A percentile compares a stretch with the other conserved stretches of the same genome.
phyloP scores from a whole-genome alignment of 2,329 filamentous ascomycete genomes.

The Colletotrichum spinosum region DNA sequence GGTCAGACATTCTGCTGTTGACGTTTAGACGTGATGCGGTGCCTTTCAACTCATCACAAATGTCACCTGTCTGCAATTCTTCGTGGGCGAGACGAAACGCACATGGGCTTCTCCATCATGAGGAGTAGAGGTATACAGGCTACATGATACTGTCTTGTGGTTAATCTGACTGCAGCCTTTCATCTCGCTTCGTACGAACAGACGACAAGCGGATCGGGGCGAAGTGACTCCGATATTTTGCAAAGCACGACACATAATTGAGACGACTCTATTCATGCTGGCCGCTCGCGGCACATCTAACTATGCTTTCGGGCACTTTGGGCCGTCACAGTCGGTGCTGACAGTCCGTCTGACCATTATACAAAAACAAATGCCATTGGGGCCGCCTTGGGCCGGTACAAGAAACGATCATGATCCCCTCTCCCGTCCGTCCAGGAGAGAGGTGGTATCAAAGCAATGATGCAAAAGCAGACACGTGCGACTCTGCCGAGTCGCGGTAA shows the following conservation, averaged over 20 bases:
- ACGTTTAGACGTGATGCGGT: too few relatives aligned
- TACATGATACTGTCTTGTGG: too few relatives aligned
- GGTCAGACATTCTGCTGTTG: too few relatives aligned
- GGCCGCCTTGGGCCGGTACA: conserved; percentile 7
- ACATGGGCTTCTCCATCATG: too few relatives aligned
- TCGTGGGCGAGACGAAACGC: too few relatives aligned
- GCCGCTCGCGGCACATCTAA: conserved; percentile 2
- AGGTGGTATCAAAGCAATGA: conserved; percentile 35
- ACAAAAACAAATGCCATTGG: conserved; percentile 11
- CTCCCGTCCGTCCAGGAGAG: conserved; percentile 16
- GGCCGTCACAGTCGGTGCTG: not conserved
- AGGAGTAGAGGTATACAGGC: too few relatives aligned
- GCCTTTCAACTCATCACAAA: too few relatives aligned
- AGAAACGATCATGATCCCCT: conserved; percentile 30
- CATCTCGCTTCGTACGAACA: too few relatives aligned
- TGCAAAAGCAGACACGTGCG: conserved; percentile 13
- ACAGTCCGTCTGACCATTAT: conserved; percentile 10
- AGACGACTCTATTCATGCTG: not conserved
- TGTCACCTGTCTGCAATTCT: too few relatives aligned
- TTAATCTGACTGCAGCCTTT: too few relatives aligned
- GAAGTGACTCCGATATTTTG: too few relatives aligned
- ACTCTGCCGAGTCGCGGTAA: conserved; percentile 6
- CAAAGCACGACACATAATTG: not conserved
- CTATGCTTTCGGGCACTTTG: not conserved
- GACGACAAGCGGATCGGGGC: too few relatives aligned